Evolutionary conservation across 2,329 filamentous ascomycete genomes (phyloP), one percentile per base, ranked within the genome.

Genomic region (Beauveria scarabaeidicola): DNA sequence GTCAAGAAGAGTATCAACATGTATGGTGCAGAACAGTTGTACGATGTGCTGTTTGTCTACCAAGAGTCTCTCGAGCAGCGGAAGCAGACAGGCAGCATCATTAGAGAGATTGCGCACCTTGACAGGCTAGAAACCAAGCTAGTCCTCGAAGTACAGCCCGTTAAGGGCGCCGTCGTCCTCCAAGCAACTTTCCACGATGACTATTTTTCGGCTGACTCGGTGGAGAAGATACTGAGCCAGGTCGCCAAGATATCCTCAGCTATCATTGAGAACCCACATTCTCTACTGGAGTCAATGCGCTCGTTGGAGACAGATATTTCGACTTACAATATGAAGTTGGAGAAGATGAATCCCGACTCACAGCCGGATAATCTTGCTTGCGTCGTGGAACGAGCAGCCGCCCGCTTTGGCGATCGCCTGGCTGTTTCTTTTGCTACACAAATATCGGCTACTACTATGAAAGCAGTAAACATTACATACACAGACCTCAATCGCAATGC

Each of bases 31-130:
- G 78, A 83, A 43, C 73, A 74, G 1, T 72, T 96, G 0, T 96
- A 93, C 65, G 89, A 96, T 64, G 80, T 86, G 0, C 75, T 96
- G 0, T 87, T 96, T 66, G 86, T 92, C 0, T 97, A 92, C 78
- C 92, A 97, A 66, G 87, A 96, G 67, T 88, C 86, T 0, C 75
- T 88, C 1, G 63, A 65, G 3, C 68, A 67, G 72, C 75, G 67
- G 74, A 66, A 65, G 66, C 63, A 27, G 54, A 55, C 46, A 19
- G 63, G 32, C 1, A 65, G 71, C 3, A 40, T 69, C 2, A 75
- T 93, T 0, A 70, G 67, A 10, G 77, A 91, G 58, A 69, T 82
- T 0, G 78, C 81, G 27, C 84, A 88, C 56, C 71, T 79, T 5
- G 92, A 97, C 68, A 82, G 83, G 23, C 75, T 94, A 7, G 91